Evolutionary conservation across 495 filamentous ascomycete species (phyloP), one percentile per base, ranked within the genome.

Genomic region (Aspergillus mulundensis): DNA sequence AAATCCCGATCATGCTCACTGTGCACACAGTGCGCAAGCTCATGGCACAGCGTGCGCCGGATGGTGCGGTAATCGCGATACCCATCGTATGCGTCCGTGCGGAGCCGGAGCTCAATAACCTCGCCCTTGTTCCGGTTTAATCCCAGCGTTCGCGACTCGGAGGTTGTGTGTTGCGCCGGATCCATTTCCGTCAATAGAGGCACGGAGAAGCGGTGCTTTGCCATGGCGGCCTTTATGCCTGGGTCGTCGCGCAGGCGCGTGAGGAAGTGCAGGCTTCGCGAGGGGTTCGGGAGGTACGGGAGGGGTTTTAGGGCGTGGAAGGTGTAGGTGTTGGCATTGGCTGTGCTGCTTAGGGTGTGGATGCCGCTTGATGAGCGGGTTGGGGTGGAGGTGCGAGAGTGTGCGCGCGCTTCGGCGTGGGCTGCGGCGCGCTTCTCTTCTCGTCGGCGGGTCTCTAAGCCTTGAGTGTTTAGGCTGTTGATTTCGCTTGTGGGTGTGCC

Each of bases 161-260:
- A 83, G 15, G 83, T 88, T 3, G 93, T 96, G 67, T 97, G 86
- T 54, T 84, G 80, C 0, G 84, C 73, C 0, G 94, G 94, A 61
- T 97, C 86, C 93, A 98, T 97, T 70, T 98, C 94, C 5, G 91
- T 95, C 3, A 98, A 77, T 16, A 97, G 69, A 0, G 84, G 85
- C n/a, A 98, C 94, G 44, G 80, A 82, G 77, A 94, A 96, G 42
- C 84, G 81, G 74, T 96, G 91, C 53, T 82, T 83, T 10, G 78
- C 70, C 94, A 98, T 98, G 15, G 84, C 79, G 21, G 84, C 72
- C 54, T 83, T 82, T 72, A 98, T 94, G 38, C 94, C 94, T 0
- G 90, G 84, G 76, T 98, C 94, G 53, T 83, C 78, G 59, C 82
- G 81, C 6, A 98, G 79, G 0, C 89, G 84, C 61, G 87, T 75